Percentiles rank a stretch among this genome's conserved stretches.
Evolutionary conservation across 106 monocot species (phyloP).

Genomic region (Phalaenopsis equestris): DNA sequence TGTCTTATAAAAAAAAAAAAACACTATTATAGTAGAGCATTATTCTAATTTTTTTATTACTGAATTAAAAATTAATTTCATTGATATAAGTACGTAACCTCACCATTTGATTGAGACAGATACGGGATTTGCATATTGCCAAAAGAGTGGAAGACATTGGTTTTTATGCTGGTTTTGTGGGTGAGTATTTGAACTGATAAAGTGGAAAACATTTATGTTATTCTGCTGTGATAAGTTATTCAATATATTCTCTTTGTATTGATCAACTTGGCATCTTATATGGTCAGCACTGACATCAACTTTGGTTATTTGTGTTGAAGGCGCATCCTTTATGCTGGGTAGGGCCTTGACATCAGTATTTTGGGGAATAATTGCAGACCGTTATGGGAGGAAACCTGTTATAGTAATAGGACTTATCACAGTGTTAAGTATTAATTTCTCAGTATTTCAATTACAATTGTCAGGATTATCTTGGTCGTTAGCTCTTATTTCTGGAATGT

Average conservation of each 20-base stretch:
- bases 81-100: not conserved
- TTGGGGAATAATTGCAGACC: conserved; percentile 79
- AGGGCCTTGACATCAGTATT: conserved; percentile 70
- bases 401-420: conserved; percentile 50
- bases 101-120: conserved; percentile 18
- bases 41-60: not conserved
- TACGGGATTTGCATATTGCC: conserved; percentile 62
- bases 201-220: conserved; percentile 1
- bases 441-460: not conserved
- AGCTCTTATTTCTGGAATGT: not conserved
- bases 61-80: not conserved
- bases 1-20: too few species aligned
- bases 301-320: conserved; percentile 20
- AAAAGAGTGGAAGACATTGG: conserved; percentile 65
- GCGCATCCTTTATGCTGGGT: conserved; percentile 84
- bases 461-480: not conserved
- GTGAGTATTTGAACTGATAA: conserved; percentile 25
- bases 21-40: too few species aligned
- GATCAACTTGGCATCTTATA: not conserved
- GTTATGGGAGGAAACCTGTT: conserved; percentile 81
- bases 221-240: not conserved
- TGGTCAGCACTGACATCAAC: not conserved
- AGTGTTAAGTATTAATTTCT: conserved; percentile 47
- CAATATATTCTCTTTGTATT: not conserved
- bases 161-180: conserved; percentile 72